Conservation (phyloP, 345 rosid genomes). For the Rhodamnia argentea region DNA sequence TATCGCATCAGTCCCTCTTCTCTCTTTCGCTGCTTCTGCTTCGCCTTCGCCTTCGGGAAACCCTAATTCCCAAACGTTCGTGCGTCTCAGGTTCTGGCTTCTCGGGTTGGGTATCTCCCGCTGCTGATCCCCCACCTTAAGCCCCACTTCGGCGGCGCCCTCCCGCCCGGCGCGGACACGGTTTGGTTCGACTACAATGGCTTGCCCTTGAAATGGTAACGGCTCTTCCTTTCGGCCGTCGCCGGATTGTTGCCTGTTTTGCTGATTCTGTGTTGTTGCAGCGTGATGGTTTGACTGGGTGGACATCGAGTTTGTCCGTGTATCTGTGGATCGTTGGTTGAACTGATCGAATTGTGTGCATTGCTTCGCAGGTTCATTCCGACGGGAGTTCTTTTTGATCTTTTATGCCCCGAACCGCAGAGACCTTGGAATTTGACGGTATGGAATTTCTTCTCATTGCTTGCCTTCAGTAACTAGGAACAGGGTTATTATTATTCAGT, state of each 20-base stretch:
- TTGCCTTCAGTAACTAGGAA: neutral
- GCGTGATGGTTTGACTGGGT: neutral
- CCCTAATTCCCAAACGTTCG: neutral
- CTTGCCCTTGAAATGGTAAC: constrained; percentile 78
- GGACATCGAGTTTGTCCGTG: neutral
- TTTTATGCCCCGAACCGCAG: constrained; percentile 75
- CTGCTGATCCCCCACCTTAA: constrained; percentile 48
- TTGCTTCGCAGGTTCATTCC: constrained; percentile 63
- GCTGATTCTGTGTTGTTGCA: neutral
- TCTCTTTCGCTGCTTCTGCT: neutral
- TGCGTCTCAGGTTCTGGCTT: constrained; percentile 39
- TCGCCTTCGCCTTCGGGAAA: neutral
- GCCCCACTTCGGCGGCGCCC: constrained; percentile 71
- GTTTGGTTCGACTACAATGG: constrained; percentile 92
- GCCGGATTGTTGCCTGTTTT: neutral
- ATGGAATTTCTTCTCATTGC: neutral
- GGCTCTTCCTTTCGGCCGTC: neutral
- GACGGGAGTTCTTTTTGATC: constrained; percentile 90
- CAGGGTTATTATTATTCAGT: neutral
- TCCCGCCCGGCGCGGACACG: constrained; percentile 82
- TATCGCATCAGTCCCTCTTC: neutral
- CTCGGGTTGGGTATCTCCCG: constrained; percentile 81
- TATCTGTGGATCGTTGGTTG: neutral
- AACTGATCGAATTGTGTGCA: neutral
- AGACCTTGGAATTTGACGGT: constrained; percentile 98